Conservation (phyloP, 2,329 filamentous ascomycete species). For the Pochonia chlamydosporia region DNA sequence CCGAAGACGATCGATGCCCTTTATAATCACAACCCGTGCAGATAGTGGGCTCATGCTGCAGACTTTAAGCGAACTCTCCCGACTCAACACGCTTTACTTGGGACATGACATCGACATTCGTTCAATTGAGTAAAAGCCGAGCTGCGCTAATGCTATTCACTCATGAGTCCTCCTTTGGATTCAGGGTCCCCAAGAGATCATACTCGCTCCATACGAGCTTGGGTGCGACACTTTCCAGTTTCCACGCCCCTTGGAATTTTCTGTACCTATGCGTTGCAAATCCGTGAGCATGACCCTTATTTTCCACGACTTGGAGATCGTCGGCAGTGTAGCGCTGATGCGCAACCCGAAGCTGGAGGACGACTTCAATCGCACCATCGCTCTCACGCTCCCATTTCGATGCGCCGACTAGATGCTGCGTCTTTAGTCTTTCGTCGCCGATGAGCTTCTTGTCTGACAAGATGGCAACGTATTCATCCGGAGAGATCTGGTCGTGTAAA, state of each 20-base stretch:
- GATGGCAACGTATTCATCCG: slow-evolving; percentile 8
- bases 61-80: no score
- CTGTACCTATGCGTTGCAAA: slow-evolving; percentile 52
- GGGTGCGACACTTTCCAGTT: slow-evolving; percentile 52
- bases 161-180: slow-evolving; percentile 4
- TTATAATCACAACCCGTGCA: no score
- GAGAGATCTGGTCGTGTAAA: slow-evolving; percentile 9
- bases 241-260: slow-evolving; percentile 55
- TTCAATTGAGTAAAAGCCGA: no score
- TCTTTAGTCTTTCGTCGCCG: slow-evolving; percentile 55
- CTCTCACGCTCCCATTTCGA: slow-evolving; percentile 52
- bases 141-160: no score
- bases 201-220: slow-evolving; percentile 52
- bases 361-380: slow-evolving; percentile 53
- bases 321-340: slow-evolving; percentile 55
- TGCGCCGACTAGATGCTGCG: slow-evolving; percentile 59
- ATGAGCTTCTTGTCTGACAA: slow-evolving; percentile 31
- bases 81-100: no score
- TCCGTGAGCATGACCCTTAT: slow-evolving; percentile 56
- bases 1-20: no score
- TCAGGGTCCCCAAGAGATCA: slow-evolving; percentile 25
- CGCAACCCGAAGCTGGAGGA: slow-evolving; percentile 56
- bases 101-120: no score
- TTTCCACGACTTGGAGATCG: slow-evolving; percentile 37
- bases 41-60: no score